phyloP scores from a whole-genome alignment of 2,329 filamentous ascomycete species.

The Aureobasidium subglaciale region DNA sequence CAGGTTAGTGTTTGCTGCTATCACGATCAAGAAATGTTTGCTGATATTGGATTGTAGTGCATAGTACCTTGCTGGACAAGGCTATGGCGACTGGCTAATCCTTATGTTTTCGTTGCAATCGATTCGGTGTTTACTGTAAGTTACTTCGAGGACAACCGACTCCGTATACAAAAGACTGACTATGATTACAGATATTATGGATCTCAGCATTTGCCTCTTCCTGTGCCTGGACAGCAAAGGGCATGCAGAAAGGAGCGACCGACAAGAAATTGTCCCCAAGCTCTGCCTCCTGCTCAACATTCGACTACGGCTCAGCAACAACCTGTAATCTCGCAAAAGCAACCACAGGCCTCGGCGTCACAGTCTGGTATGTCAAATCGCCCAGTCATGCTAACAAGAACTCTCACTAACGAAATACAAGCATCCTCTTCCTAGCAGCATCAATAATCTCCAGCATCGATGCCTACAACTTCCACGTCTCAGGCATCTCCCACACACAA shows the following conservation, averaged over 20 bases:
- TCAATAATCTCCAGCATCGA: background rate
- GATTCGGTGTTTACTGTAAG: background rate
- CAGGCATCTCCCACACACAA: background rate
- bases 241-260: background rate
- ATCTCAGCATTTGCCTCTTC: constrained; percentile 2
- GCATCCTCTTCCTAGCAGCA: constrained; percentile 3
- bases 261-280: background rate
- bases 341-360: background rate
- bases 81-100: constrained; percentile 5
- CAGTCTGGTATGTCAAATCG: background rate
- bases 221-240: background rate
- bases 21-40: too few relatives aligned
- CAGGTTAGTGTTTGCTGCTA: too few relatives aligned
- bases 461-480: background rate
- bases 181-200: background rate
- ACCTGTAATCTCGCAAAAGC: background rate
- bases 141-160: background rate
- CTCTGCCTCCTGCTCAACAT: background rate
- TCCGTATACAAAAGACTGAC: background rate
- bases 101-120: background rate
- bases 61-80: constrained; percentile 14
- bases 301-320: background rate
- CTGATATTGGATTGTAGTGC: too few relatives aligned
- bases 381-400: background rate
- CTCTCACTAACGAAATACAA: too few relatives aligned